Conservation (phyloP, 2,329 filamentous ascomycete genomes). For the Fusarium sp. region DNA sequence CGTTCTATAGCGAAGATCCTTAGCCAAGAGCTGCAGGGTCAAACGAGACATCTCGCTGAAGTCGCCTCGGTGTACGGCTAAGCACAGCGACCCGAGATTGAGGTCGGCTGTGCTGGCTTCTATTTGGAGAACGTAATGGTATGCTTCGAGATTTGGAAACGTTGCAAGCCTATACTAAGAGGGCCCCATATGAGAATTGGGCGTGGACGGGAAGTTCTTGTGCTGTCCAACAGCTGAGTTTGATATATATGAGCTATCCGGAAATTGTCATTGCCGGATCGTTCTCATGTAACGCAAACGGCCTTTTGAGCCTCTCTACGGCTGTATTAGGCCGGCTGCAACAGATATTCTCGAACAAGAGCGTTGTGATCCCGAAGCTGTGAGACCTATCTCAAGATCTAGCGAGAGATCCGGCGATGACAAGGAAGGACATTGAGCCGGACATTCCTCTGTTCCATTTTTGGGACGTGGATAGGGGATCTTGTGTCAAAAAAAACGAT, state of each 20-base stretch:
- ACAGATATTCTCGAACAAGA: slow-evolving; percentile 28
- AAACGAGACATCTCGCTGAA: background rate
- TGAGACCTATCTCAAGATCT: slow-evolving; percentile 30
- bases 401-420: slow-evolving; percentile 37
- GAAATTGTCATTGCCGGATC: slow-evolving; percentile 29
- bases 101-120: background rate
- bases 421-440: background rate
- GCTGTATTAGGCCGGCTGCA: slow-evolving; percentile 22
- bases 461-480: background rate
- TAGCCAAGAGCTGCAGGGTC: background rate
- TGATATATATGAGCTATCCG: slow-evolving; percentile 17
- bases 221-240: slow-evolving; percentile 17
- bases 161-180: background rate
- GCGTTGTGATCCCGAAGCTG: slow-evolving; percentile 25
- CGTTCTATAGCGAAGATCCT: background rate
- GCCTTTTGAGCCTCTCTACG: slow-evolving; percentile 17
- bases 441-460: slow-evolving; percentile 2
- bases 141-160: background rate
- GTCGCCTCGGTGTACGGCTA: background rate
- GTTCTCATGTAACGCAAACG: slow-evolving; percentile 38
- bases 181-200: background rate
- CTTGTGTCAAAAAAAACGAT: background rate
- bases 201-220: background rate
- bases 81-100: background rate
- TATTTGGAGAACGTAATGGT: background rate